Evolutionary conservation across 345 rosid genomes (phyloP).

Genomic region (Syzygium aqueum): DNA sequence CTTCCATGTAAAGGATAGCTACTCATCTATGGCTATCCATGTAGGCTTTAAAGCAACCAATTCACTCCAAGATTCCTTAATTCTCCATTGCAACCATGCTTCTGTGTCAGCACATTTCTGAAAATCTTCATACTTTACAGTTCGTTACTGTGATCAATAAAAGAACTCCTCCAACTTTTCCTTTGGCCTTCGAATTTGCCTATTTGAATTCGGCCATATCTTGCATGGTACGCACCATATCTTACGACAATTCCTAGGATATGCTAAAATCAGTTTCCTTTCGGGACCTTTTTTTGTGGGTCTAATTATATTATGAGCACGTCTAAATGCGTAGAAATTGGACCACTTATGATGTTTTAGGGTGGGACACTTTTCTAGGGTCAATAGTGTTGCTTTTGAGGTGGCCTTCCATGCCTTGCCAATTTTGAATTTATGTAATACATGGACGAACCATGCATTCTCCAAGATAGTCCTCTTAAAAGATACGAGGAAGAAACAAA

Average conservation of each 20-base stretch:
- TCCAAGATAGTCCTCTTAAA: neutral
- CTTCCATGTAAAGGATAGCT: neutral
- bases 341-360: neutral
- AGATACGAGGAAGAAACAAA: neutral
- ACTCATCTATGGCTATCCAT: neutral
- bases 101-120: neutral
- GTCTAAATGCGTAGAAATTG: neutral
- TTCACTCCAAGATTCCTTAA: neutral
- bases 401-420: neutral
- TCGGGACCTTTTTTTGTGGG: neutral
- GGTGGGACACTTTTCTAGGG: neutral
- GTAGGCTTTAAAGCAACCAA: neutral
- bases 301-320: neutral
- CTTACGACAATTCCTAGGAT: neutral
- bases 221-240: neutral
- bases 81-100: neutral
- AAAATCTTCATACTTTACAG: neutral
- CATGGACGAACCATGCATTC: neutral
- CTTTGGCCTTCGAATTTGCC: neutral
- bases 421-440: neutral
- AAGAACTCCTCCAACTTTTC: neutral
- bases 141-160: neutral
- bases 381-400: neutral
- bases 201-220: neutral
- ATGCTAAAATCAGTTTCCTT: neutral